Percentiles rank a stretch among this genome's conserved stretches.
phyloP scores from a whole-genome alignment of 2,329 filamentous ascomycete genomes.

The Ilyonectria destructans region DNA sequence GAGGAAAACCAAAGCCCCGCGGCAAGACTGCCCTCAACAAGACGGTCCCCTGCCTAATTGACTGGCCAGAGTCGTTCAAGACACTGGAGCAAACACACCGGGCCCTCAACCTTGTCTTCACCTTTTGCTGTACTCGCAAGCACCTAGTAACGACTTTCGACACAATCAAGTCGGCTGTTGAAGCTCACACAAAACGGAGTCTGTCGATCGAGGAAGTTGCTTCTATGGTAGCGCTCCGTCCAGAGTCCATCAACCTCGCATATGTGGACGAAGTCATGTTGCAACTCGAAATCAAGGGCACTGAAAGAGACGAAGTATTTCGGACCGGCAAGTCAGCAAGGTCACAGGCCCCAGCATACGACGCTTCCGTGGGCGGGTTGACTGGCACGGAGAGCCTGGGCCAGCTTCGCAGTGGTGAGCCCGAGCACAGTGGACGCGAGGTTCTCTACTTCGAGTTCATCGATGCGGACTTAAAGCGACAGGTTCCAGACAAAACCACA shows the following conservation, averaged over 20 bases:
- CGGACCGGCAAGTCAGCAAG: slow-evolving; percentile 64
- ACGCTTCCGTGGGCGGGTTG: slow-evolving; percentile 71
- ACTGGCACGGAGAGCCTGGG: slow-evolving; percentile 65
- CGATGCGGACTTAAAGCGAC: slow-evolving; percentile 90
- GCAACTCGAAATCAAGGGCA: slow-evolving; percentile 83
- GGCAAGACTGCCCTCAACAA: slow-evolving; percentile 42
- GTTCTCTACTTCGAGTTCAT: slow-evolving; percentile 93
- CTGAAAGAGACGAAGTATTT: slow-evolving; percentile 76
- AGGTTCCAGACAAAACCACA: slow-evolving; percentile 81
- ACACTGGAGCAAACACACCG: slow-evolving; percentile 83
- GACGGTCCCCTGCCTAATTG: slow-evolving; percentile 53
- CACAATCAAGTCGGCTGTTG: slow-evolving; percentile 87
- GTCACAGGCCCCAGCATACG: slow-evolving; percentile 66
- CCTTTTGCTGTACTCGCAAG: slow-evolving; percentile 94
- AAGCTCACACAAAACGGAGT: slow-evolving; percentile 82
- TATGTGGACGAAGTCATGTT: slow-evolving; percentile 91
- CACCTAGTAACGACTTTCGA: slow-evolving; percentile 94
- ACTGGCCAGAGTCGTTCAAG: slow-evolving; percentile 85
- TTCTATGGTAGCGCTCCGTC: slow-evolving; percentile 83
- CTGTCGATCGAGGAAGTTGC: slow-evolving; percentile 86
- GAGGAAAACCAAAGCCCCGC: slow-evolving; percentile 28
- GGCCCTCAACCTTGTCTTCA: slow-evolving; percentile 93
- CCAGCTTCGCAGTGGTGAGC: slow-evolving; percentile 37
- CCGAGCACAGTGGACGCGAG: slow-evolving; percentile 66
- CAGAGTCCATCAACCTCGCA: slow-evolving; percentile 84